Conservation (phyloP, 805 yeast species). For the Sugiyamaella floridensis region DNA sequence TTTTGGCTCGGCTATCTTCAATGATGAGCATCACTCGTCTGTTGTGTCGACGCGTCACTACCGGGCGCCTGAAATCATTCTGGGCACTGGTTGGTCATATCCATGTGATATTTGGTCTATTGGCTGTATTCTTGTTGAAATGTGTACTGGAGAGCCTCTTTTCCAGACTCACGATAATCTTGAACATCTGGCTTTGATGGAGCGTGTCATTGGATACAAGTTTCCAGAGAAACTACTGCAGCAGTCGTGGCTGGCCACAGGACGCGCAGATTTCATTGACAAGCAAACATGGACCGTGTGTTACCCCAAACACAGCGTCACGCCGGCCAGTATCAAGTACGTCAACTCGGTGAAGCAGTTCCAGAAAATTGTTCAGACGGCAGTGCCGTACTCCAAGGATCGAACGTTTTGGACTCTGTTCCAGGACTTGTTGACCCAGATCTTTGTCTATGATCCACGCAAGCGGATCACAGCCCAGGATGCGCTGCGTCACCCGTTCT, state of each 20-base stretch:
- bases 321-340: constrained; percentile 28
- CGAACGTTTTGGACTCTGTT: constrained; percentile 81
- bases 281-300: constrained; percentile 23
- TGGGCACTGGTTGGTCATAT: constrained; percentile 94
- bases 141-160: constrained; percentile 88
- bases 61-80: constrained; percentile 91
- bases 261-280: constrained; percentile 26
- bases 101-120: constrained; percentile 97
- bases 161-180: constrained; percentile 92
- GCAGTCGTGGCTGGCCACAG: constrained; percentile 18
- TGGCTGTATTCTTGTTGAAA: constrained; percentile 87
- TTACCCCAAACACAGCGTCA: constrained; percentile 35
- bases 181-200: constrained; percentile 95
- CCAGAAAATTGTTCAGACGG: constrained; percentile 20
- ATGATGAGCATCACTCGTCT: constrained; percentile 87
- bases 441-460: constrained; percentile 66
- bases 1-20: constrained; percentile 93
- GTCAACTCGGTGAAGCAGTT: constrained; percentile 35
- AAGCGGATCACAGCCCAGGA: constrained; percentile 68
- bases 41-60: constrained; percentile 94
- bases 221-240: constrained; percentile 27
- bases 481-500: constrained; percentile 79
- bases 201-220: constrained; percentile 56
- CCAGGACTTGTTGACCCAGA: constrained; percentile 55
- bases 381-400: constrained; percentile 10